Evolutionary conservation across 768 basidiomycete genomes (phyloP).

Genomic region (Calocybe cyanea): DNA sequence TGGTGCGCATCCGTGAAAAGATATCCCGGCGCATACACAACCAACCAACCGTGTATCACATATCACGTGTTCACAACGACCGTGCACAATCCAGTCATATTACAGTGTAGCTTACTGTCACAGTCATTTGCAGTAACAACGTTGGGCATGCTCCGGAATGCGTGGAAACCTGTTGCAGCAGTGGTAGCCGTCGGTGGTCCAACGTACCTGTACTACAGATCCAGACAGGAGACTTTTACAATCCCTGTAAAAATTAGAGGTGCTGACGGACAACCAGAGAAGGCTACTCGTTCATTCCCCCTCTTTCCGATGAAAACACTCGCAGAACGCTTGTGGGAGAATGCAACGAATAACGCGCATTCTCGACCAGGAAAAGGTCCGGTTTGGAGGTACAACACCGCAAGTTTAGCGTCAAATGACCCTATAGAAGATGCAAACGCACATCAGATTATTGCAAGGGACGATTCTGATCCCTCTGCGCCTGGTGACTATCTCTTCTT

Average conservation of each 20-base stretch:
- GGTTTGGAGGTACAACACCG: constrained; percentile 75
- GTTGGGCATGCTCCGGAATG: constrained; percentile 53
- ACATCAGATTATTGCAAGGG: constrained; percentile 61
- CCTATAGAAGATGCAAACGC: constrained; percentile 90
- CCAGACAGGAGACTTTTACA: constrained; percentile 52
- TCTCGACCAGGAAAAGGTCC: constrained; percentile 51
- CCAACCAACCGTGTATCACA: no score
- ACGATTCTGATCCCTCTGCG: constrained; percentile 52
- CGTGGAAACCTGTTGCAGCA: constrained; percentile 66
- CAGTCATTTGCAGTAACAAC: no score
- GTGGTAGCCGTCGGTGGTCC: constrained; percentile 54
- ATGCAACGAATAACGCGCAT: constrained; percentile 43
- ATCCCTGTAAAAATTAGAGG: constrained; percentile 51
- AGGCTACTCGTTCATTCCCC: constrained; percentile 48
- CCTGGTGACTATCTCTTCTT: constrained; percentile 81
- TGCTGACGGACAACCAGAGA: constrained; percentile 57
- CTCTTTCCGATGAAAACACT: constrained; percentile 53
- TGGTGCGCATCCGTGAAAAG: no score
- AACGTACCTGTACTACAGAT: constrained; percentile 55
- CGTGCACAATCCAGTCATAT: no score
- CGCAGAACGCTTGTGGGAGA: constrained; percentile 54
- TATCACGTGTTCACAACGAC: no score
- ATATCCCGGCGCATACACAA: no score
- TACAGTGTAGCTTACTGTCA: no score
- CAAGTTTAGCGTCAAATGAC: constrained; percentile 78